Base-by-base conservation (phyloP, 257 asterid genomes). In the Solanum bukasovii region DNA sequence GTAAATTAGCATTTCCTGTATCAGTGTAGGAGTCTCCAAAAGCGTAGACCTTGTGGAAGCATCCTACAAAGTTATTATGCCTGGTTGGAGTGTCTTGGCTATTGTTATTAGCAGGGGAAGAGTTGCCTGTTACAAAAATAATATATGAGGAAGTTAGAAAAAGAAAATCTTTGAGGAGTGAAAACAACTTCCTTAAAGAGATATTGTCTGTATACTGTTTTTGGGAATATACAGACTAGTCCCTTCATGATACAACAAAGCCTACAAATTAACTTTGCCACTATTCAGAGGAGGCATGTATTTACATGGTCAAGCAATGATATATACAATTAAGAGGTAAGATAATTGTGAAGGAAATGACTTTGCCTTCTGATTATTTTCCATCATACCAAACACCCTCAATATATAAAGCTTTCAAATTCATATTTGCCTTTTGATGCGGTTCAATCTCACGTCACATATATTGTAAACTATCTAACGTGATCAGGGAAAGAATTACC, bases 21-120 rank as follows among this genome's bases (percentile, higher is more conserved):
- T 90, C 94, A 12, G 92, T 89, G 86, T 88, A 92, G 3, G 94
- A 89, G 73, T 90, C 96, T 59, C 94, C 95, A 33, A 92, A 93
- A 20, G 94, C 92, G 13, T 34, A 93, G 87, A 92, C 92, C 83
- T 89, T 84, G 8, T 91, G 67, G 88, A 91, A 93, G 85, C 65
- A 13, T 20, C 91, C 91, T 74, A 88, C 85, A 83, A 4, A 84
- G 85, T 77, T 73, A 5, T 46, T 56, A 3, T 71, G 82, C 86
- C 20, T 13, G 16, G 71, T 59, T 29, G 83, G 52, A 71, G 82
- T 59, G 52, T 63, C 90, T 7, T 38, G 23, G 16, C 35, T 72
- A 9, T 67, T 49, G 38, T 83, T n/a, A 78, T 75, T 85, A 25
- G 89, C 87, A 9, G 87, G 38, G 25, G 46, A 86, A 46, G 84